Evolutionary conservation across 1,284 basidiomycete species (phyloP).

Genomic region (Chondrostereum purpureum): DNA sequence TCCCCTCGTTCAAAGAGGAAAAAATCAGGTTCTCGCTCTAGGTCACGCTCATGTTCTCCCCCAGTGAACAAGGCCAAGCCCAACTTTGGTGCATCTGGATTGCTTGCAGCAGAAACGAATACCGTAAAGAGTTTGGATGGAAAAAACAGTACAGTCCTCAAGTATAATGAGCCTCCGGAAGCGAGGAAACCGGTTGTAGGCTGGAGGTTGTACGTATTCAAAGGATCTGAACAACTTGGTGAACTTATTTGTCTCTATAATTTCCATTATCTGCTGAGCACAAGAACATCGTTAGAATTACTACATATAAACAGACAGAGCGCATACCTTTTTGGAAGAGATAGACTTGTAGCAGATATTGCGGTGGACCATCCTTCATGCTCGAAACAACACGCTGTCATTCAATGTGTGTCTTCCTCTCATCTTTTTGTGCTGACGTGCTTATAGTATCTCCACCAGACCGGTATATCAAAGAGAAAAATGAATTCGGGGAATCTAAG

Average conservation of each 20-base stretch:
- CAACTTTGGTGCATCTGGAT: conserved; percentile 83
- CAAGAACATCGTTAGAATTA: conserved; percentile 62
- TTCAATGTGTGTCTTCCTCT: conserved; percentile 67
- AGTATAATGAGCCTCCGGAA: conserved; percentile 99
- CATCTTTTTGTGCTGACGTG: conserved; percentile 3
- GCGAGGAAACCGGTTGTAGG: conserved; percentile 84
- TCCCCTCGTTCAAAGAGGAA: conserved; percentile 39
- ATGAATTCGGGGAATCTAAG: conserved; percentile 82
- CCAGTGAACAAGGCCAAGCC: conserved; percentile 67
- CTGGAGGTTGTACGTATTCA: conserved; percentile 94
- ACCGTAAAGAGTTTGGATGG: conserved; percentile 70
- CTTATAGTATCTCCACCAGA: conserved; percentile 39
- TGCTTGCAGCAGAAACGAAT: conserved; percentile 93
- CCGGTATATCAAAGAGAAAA: conserved; percentile 79
- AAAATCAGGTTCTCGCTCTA: conserved; percentile 20
- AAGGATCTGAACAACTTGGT: conserved; percentile 35
- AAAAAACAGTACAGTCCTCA: conserved; percentile 76
- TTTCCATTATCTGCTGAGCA: no score
- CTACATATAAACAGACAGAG: conserved; percentile 91
- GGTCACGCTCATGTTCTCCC: conserved; percentile 32
- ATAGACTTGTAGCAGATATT: conserved; percentile 85
- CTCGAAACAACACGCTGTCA: conserved; percentile 97
- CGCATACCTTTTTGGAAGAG: conserved; percentile 89
- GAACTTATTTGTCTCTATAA: conserved; percentile 25
- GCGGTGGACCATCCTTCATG: conserved; percentile 92